phyloP scores from a whole-genome alignment of 768 basidiomycete species.

The Hirschioporus abietinus region DNA sequence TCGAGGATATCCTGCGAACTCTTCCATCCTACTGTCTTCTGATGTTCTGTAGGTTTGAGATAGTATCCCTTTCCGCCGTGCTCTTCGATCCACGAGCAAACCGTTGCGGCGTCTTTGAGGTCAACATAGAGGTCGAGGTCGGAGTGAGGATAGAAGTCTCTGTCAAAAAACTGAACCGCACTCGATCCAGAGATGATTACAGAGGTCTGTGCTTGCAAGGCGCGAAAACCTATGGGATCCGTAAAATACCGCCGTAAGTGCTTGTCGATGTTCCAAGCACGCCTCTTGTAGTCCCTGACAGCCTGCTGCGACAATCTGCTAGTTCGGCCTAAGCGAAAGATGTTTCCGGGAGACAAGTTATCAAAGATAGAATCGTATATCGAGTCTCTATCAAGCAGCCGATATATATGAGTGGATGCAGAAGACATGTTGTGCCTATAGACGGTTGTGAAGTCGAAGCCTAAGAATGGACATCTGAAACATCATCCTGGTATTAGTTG shows the following conservation, averaged over 20 bases:
- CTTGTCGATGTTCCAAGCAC: slow-evolving; percentile 3
- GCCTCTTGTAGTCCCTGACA: slow-evolving; percentile 12
- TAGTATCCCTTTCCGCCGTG: background rate
- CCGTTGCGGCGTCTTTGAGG: background rate
- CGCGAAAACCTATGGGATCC: slow-evolving; percentile 7
- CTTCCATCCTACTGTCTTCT: background rate
- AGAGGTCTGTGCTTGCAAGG: slow-evolving; percentile 6
- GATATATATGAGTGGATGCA: background rate
- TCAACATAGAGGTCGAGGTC: slow-evolving; percentile 12
- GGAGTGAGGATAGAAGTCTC: slow-evolving; percentile 8
- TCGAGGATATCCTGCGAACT: background rate
- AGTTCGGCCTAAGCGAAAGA: background rate
- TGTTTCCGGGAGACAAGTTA: background rate
- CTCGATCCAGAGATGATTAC: slow-evolving; percentile 11
- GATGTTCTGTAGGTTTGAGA: background rate
- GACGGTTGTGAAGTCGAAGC: too few species aligned
- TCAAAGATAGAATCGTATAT: background rate
- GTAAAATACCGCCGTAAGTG: slow-evolving; percentile 4
- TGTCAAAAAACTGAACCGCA: slow-evolving; percentile 12
- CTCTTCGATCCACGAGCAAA: slow-evolving; percentile 7
- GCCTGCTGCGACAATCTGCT: background rate
- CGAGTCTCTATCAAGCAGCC: background rate
- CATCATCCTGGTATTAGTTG: too few species aligned
- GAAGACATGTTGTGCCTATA: too few species aligned
- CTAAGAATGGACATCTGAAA: too few species aligned